Evolutionary conservation across 1,139 yeast genomes (phyloP).

Genomic region (Debaryomyces sp.): DNA sequence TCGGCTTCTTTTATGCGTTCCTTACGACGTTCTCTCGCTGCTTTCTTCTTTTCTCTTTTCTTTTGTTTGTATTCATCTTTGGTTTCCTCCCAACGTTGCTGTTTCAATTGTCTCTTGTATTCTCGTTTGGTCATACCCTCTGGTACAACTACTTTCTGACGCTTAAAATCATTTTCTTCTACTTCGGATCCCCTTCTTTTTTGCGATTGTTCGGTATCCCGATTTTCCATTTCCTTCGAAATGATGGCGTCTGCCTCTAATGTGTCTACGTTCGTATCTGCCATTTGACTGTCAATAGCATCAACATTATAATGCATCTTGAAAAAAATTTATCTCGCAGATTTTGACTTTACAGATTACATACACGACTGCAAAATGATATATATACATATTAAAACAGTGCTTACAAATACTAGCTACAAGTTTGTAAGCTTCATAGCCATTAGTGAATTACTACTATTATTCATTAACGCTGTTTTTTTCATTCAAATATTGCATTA

Average conservation of each 20-base stretch:
- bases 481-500: not conserved
- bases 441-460: not conserved
- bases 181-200: slow-evolving; percentile 3
- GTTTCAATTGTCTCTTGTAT: slow-evolving; percentile 72
- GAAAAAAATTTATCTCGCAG: slow-evolving; percentile 3
- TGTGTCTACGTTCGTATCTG: not conserved
- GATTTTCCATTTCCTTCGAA: not conserved
- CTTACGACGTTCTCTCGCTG: slow-evolving; percentile 35
- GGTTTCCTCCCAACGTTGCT: slow-evolving; percentile 62
- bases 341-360: not conserved
- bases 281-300: not conserved
- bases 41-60: slow-evolving; percentile 58
- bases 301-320: not conserved
- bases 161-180: slow-evolving; percentile 9
- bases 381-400: not conserved
- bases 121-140: slow-evolving; percentile 85
- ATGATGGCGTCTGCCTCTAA: not conserved
- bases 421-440: not conserved
- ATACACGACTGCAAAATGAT: not conserved
- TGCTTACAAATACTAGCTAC: no score
- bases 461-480: not conserved
- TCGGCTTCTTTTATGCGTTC: slow-evolving; percentile 13
- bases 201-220: not conserved
- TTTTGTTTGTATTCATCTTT: slow-evolving; percentile 58
- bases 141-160: slow-evolving; percentile 47